Conservation (phyloP, 768 basidiomycete species). For the Filobasidium floriforme region DNA sequence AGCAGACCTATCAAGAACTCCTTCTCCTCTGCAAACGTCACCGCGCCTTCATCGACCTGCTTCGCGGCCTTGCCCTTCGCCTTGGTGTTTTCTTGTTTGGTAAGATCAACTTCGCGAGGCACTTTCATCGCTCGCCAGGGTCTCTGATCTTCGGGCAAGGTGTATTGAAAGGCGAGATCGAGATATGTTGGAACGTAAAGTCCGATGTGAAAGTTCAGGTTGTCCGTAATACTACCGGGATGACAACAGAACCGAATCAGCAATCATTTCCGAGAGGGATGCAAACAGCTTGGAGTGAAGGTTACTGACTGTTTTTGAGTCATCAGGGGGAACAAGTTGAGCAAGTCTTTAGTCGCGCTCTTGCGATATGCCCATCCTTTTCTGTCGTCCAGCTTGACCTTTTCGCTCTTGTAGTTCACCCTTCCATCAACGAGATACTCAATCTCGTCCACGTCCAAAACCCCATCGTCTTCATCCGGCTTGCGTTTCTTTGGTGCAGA, state of each 20-base stretch:
- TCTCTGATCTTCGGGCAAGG: constrained; percentile 30
- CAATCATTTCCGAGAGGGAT: constrained; percentile 45
- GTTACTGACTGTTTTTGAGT: constrained; percentile 21
- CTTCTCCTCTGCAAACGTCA: constrained; percentile 33
- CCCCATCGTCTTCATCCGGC: constrained; percentile 45
- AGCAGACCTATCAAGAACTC: constrained; percentile 51
- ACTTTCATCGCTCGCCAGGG: constrained; percentile 30
- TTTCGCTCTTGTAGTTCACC: constrained; percentile 22
- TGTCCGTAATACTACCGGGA: constrained; percentile 55
- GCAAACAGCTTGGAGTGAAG: constrained; percentile 6
- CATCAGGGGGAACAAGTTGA: constrained; percentile 38
- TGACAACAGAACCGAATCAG: constrained; percentile 56
- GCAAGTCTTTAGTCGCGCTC: constrained; percentile 55
- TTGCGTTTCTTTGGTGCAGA: background rate
- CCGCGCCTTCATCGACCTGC: constrained; percentile 3
- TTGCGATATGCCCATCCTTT: constrained; percentile 32
- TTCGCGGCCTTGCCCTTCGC: constrained; percentile 2
- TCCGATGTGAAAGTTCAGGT: constrained; percentile 45
- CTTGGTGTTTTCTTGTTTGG: constrained; percentile 45
- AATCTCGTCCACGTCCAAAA: constrained; percentile 47
- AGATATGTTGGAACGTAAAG: constrained; percentile 66
- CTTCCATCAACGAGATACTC: constrained; percentile 22
- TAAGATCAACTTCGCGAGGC: constrained; percentile 30
- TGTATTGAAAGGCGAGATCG: constrained; percentile 47
- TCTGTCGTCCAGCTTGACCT: constrained; percentile 29